Percentiles rank a stretch among this genome's conserved stretches.
Conservation (phyloP, 2,329 filamentous ascomycete genomes). For the Beauveria varroae region DNA sequence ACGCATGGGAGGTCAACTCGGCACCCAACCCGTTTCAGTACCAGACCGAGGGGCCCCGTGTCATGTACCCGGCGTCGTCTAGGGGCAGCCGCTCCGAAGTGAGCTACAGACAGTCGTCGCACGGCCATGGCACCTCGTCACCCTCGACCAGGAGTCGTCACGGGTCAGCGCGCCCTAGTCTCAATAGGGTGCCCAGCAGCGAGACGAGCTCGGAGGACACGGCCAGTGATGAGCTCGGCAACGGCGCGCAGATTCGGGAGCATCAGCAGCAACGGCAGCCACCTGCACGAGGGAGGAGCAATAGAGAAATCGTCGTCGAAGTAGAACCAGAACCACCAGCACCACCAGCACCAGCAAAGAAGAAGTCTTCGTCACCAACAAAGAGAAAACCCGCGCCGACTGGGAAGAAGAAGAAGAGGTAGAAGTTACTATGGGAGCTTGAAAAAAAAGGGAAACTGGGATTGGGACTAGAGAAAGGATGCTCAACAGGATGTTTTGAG, state of each 20-base stretch:
- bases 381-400: slow-evolving; percentile 31
- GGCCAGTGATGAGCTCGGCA: slow-evolving; percentile 30
- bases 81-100: slow-evolving; percentile 29
- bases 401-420: slow-evolving; percentile 25
- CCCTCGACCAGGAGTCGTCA: slow-evolving; percentile 23
- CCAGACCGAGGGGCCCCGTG: slow-evolving; percentile 39
- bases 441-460: slow-evolving; percentile 15
- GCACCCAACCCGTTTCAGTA: slow-evolving; percentile 44
- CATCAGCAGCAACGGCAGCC: background rate
- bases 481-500: background rate
- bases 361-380: slow-evolving; percentile 33
- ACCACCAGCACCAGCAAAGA: slow-evolving; percentile 25
- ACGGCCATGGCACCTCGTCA: slow-evolving; percentile 20
- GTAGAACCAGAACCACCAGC: slow-evolving; percentile 25
- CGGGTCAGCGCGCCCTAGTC: slow-evolving; percentile 22
- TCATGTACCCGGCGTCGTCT: slow-evolving; percentile 26
- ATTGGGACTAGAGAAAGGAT: background rate
- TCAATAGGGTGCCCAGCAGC: slow-evolving; percentile 24
- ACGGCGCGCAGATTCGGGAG: slow-evolving; percentile 25
- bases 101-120: slow-evolving; percentile 16
- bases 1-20: slow-evolving; percentile 20
- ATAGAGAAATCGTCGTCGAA: slow-evolving; percentile 34
- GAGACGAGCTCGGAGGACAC: slow-evolving; percentile 26
- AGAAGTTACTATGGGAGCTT: background rate
- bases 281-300: slow-evolving; percentile 19